Evolutionary conservation across 108 stramenopile genomes (phyloP), one percentile per base, ranked within the genome.

Genomic region (Fragilariopsis cylindrus): DNA sequence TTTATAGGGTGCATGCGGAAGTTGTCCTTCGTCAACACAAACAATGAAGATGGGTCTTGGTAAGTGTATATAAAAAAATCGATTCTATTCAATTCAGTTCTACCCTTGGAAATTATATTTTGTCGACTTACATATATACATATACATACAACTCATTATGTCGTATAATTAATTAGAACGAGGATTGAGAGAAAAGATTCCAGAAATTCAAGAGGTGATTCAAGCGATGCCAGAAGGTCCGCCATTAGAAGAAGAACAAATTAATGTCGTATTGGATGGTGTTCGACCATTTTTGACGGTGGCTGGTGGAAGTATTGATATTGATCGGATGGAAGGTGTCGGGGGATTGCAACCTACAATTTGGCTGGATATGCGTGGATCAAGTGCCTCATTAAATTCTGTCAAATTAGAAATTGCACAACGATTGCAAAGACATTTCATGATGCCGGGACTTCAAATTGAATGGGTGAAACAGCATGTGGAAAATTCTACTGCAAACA

Each of bases 1-100:
- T 30, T 30, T 2, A 30, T 47, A 93, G 88, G 98, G 98, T 9
- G 95, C 94, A n/a, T 99, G 98, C 74, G 98, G 97, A 45, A 95
- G 93, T 70, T 99, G 98, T 78, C 96, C 98, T 3, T 90, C 87
- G 18, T 93, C 92, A 15, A 95, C 95, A 40, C 95, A 96, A 88
- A 98, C 98, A 44, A 97, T 98, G 96, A 97, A 97, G 82, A 98
- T 99, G 98, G 98, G 98, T 54, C 88, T 99, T 67, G 62, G 62
- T 63, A 63, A 63, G 62, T 63, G 50, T 52, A 9, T 19, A 56
- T 19, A 56, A 5, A 19, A 18, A 56, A 9, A 19, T n/a, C 16
- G 11, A 56, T 56, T n/a, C 19, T 19, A 19, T 5, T 19, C 55
- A 11, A 6, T 56, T 56, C 19, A n/a, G 9, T 11, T 56, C 18